A percentile compares a stretch with the other conserved stretches of the same genome.
Conservation (phyloP, 371 early-diverging fungal species). For the Apophysomyces sp. region DNA sequence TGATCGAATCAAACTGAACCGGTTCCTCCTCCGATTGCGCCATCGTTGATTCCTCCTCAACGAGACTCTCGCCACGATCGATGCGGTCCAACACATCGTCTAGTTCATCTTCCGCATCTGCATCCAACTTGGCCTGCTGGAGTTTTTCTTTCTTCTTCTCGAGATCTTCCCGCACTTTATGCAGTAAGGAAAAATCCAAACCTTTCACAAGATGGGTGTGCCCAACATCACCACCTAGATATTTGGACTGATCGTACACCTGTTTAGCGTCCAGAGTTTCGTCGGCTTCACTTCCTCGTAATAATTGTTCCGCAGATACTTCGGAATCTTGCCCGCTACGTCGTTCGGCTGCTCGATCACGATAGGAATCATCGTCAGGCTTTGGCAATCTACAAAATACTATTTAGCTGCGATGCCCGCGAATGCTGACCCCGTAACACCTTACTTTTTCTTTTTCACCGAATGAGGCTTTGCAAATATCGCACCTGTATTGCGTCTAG, state of each 20-base stretch:
- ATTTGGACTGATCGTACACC: constrained; percentile 81
- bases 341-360: constrained; percentile 90
- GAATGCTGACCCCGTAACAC: not conserved
- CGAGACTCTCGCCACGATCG: constrained; percentile 3
- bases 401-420: too few species aligned
- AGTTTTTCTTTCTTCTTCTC: constrained; percentile 5
- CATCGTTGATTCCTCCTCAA: constrained; percentile 5
- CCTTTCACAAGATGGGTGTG: constrained; percentile 94
- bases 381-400: constrained; percentile 1
- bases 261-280: constrained; percentile 48
- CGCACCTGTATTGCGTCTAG: constrained; percentile 34
- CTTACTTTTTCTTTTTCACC: constrained; percentile 42
- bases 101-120: constrained; percentile 15
- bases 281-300: constrained; percentile 25
- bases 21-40: constrained; percentile 3
- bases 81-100: constrained; percentile 7
- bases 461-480: constrained; percentile 49
- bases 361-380: constrained; percentile 50
- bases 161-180: constrained; percentile 57
- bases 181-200: constrained; percentile 79
- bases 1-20: constrained; percentile 16
- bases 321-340: constrained; percentile 49
- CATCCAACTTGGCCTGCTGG: constrained; percentile 10
- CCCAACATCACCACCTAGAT: constrained; percentile 81
- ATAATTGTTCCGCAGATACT: constrained; percentile 26